Evolutionary conservation across 805 yeast genomes (phyloP), one percentile per base, ranked within the genome.

Genomic region (Kluyveromyces starmeri): DNA sequence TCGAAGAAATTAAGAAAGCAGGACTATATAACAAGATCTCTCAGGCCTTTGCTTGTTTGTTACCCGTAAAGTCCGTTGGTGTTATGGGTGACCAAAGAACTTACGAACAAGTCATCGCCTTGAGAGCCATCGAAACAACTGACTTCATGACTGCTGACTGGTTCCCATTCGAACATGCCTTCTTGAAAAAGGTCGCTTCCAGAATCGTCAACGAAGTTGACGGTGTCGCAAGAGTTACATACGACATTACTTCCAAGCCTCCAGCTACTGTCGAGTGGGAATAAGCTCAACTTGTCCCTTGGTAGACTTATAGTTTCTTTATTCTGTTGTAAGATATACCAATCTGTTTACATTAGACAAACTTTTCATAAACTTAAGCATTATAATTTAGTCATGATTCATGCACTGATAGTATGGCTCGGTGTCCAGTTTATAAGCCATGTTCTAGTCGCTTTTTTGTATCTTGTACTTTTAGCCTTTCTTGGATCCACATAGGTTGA

Each of bases 251-350:
- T 41, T 86, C 96, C 41, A 92, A 92, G 69, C 99, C 99, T 38
- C 99, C 99, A 43, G 98, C 99, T 41, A 92, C 99, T 41, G 98
- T 92, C 49, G 99, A 92, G 64, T 92, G 97, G 98, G 98, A 92
- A 68, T 89, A 79, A 53, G 39, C 37, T n/a, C n/a, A n/a, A n/a
- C n/a, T n/a, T n/a, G n/a, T n/a, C n/a, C n/a, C n/a, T n/a, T n/a
- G n/a, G n/a, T n/a, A n/a, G n/a, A n/a, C n/a, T n/a, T n/a, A n/a
- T n/a, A n/a, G n/a, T n/a, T n/a, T n/a, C n/a, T n/a, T n/a, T n/a
- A n/a, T n/a, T n/a, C n/a, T n/a, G n/a, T n/a, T n/a, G n/a, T n/a
- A n/a, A n/a, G n/a, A n/a, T n/a, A n/a, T n/a, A n/a, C n/a, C n/a
- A n/a, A n/a, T n/a, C n/a, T n/a, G n/a, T n/a, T n/a, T n/a, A n/a